phyloP scores from a whole-genome alignment of 2,329 filamentous ascomycete genomes.

The Alternaria longipes region DNA sequence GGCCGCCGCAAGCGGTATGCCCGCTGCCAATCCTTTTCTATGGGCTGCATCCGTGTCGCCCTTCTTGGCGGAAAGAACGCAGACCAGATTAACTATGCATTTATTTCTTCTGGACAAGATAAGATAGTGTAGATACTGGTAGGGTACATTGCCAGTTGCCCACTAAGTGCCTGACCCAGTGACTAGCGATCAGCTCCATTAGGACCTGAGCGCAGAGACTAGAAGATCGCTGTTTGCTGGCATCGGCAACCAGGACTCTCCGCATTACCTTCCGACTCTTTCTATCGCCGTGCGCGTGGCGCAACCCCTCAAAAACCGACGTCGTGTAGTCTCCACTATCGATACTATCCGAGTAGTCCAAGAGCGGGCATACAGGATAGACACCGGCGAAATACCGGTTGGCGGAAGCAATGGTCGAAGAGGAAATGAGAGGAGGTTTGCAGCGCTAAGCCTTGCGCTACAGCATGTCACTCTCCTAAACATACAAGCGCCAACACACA shows the following conservation, averaged over 20 bases:
- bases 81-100: not conserved
- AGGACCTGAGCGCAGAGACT: not conserved
- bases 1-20: constrained; percentile 1
- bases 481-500: constrained; percentile 6
- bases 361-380: not conserved
- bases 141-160: not conserved
- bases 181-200: not conserved
- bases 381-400: constrained; percentile 20
- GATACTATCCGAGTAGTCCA: not conserved
- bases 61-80: not conserved
- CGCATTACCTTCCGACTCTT: not conserved
- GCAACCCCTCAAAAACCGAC: not conserved
- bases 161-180: not conserved
- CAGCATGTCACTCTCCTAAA: constrained; percentile 8
- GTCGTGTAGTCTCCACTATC: not conserved
- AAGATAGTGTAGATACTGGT: not conserved
- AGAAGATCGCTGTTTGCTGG: not conserved
- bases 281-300: not conserved
- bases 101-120: not conserved
- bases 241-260: not conserved
- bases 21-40: constrained; percentile 1
- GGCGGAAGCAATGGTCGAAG: constrained; percentile 20
- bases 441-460: constrained; percentile 25
- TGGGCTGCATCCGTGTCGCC: not conserved
- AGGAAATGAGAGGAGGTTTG: constrained; percentile 4